These are phyloP conservation scores for Fusarium verticillioides DNA, from an alignment of 2,329 filamentous ascomycete genomes.

Conservation along the genomic window DNA sequence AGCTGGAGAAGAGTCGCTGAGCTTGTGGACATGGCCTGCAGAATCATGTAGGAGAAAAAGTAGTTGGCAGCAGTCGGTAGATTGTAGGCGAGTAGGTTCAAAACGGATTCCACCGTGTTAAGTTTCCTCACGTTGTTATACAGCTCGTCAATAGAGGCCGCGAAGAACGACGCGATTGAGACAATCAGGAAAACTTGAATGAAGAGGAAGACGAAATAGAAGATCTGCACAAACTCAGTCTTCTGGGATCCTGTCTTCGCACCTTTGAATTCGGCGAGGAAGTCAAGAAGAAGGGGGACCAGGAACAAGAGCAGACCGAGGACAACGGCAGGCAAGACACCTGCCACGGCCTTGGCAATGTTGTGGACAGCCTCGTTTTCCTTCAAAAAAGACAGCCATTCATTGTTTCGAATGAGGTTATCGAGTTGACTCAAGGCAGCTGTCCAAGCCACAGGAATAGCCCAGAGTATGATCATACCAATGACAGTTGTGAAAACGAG, in stretches of 20 bases:
- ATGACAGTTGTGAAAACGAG: no score
- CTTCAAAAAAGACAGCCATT: no score
- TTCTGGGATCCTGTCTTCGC: constrained; percentile 83
- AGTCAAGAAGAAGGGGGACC: constrained; percentile 80
- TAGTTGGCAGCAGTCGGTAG: constrained; percentile 92
- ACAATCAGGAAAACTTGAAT: constrained; percentile 95
- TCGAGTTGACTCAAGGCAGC: no score
- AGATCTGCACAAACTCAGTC: constrained; percentile 86
- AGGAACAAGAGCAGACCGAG: constrained; percentile 83
- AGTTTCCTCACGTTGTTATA: constrained; percentile 55
- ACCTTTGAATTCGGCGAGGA: constrained; percentile 79
- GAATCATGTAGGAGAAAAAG: constrained; percentile 98
- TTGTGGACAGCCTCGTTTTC: no score
- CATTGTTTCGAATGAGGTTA: no score
- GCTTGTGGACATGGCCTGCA: constrained; percentile 91
- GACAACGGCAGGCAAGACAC: constrained; percentile 84
- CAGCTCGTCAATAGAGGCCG: constrained; percentile 72
- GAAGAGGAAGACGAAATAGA: constrained; percentile 95
- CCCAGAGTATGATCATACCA: no score
- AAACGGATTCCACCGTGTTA: constrained; percentile 63
- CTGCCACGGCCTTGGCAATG: no score
- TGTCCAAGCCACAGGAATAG: no score
- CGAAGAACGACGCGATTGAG: constrained; percentile 80
- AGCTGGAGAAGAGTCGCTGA: constrained; percentile 90
- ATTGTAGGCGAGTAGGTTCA: constrained; percentile 75